phyloP scores from a whole-genome alignment of 148 eudicot genomes.

The Diospyros kaki region DNA sequence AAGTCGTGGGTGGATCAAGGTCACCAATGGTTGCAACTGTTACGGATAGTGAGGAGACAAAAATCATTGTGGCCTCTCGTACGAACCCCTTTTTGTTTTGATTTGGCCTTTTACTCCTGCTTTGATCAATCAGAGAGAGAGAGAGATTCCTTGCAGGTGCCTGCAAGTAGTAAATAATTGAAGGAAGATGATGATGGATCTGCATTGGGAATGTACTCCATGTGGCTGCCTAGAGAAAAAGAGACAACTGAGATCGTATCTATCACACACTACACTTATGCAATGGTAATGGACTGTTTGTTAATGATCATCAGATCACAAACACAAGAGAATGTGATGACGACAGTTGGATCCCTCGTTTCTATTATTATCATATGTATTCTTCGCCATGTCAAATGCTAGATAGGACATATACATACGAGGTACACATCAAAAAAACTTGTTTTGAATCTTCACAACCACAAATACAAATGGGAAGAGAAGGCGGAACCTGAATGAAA shows the following conservation, averaged over 20 bases:
- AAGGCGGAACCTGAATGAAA: too few species aligned
- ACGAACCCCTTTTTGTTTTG: background rate
- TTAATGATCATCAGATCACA: too few species aligned
- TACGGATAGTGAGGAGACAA: slow-evolving; percentile 8
- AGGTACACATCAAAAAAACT: too few species aligned
- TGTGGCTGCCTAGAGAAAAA: slow-evolving; percentile 15
- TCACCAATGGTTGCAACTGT: slow-evolving; percentile 17
- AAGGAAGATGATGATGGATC: slow-evolving; percentile 14
- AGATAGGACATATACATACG: too few species aligned
- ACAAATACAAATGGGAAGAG: too few species aligned
- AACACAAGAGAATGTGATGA: too few species aligned
- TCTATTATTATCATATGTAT: too few species aligned
- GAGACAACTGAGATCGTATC: background rate
- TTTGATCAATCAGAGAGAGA: background rate
- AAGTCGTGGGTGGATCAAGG: background rate
- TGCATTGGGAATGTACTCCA: slow-evolving; percentile 25
- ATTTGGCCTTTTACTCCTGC: background rate
- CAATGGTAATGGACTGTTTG: too few species aligned
- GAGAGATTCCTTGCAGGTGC: background rate
- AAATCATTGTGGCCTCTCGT: slow-evolving; percentile 5
- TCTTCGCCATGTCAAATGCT: too few species aligned
- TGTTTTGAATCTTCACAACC: too few species aligned
- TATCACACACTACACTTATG: background rate
- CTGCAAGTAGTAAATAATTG: background rate
- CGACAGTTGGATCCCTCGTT: too few species aligned